These are phyloP conservation scores for Crinitomyces ghanaensis DNA, from an alignment of 805 yeast genomes.

Conservation along the genomic window DNA sequence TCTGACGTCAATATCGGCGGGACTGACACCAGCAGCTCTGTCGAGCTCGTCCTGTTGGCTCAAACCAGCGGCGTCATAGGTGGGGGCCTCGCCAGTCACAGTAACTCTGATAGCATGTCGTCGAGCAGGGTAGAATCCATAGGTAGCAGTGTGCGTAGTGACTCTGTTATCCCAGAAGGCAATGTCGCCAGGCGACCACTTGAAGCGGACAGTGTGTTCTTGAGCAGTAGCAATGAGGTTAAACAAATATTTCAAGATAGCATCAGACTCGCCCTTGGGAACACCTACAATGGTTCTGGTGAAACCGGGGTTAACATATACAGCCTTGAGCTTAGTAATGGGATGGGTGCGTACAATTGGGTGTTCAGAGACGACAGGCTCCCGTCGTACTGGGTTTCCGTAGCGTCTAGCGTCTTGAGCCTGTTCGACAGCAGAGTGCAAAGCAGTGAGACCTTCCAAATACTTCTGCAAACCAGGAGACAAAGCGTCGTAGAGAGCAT, in stretches of 20 bases:
- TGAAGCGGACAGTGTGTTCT: constrained; percentile 40
- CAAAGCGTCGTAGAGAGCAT: constrained; percentile 42
- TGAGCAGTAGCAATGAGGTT: constrained; percentile 38
- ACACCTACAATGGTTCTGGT: constrained; percentile 43
- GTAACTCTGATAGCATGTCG: constrained; percentile 70
- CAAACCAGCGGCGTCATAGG: constrained; percentile 17
- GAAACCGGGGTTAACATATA: constrained; percentile 42
- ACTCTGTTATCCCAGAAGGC: constrained; percentile 54
- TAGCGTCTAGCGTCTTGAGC: constrained; percentile 35
- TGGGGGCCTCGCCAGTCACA: constrained; percentile 61
- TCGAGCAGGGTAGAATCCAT: constrained; percentile 59
- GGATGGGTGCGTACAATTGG: constrained; percentile 56
- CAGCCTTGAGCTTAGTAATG: constrained; percentile 50
- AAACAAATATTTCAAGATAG: constrained; percentile 37
- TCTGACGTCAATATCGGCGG: constrained; percentile 21
- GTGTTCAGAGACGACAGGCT: constrained; percentile 32
- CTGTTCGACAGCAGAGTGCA: constrained; percentile 34
- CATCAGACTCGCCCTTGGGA: constrained; percentile 38
- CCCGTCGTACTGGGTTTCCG: constrained; percentile 30
- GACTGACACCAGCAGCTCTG: constrained; percentile 16
- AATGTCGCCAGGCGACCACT: constrained; percentile 39
- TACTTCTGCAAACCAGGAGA: constrained; percentile 38
- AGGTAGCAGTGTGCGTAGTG: constrained; percentile 43
- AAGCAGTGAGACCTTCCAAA: constrained; percentile 35
- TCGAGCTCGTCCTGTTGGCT: constrained; percentile 20